Evolutionary conservation across 192 early-diverging fungal genomes (phyloP).

Genomic region (Haplosporangium gracile): DNA sequence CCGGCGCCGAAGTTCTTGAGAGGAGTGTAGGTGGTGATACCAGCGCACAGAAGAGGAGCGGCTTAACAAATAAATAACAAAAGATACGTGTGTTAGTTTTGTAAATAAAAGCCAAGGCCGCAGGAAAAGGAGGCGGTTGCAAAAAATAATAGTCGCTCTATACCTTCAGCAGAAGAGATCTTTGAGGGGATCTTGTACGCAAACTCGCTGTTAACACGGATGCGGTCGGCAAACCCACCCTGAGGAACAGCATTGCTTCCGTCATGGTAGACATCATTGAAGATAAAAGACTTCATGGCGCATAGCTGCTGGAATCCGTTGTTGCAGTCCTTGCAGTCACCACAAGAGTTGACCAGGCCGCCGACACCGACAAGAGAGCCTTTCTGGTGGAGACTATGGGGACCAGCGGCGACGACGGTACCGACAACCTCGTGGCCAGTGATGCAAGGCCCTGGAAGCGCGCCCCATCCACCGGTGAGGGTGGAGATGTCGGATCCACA

Average conservation of each 20-base stretch:
- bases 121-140: neutral
- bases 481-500: conserved; percentile 84
- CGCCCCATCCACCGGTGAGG: conserved; percentile 70
- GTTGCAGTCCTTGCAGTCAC: conserved; percentile 56
- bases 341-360: conserved; percentile 71
- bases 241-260: conserved; percentile 66
- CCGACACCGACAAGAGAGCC: conserved; percentile 78
- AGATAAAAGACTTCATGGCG: conserved; percentile 33
- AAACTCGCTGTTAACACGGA: conserved; percentile 70
- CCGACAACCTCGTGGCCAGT: conserved; percentile 68
- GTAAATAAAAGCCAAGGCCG: neutral
- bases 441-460: conserved; percentile 34
- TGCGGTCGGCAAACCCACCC: conserved; percentile 66
- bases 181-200: conserved; percentile 72
- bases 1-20: conserved; percentile 63
- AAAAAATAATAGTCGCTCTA: neutral
- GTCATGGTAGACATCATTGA: conserved; percentile 70
- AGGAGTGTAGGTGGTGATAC: conserved; percentile 80
- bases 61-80: conserved; percentile 36
- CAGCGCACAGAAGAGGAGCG: conserved; percentile 90
- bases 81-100: neutral
- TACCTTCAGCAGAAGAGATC: conserved; percentile 67
- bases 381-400: conserved; percentile 53
- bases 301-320: conserved; percentile 48
- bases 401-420: conserved; percentile 49